Conservation (phyloP, 2,329 filamentous ascomycete genomes). For the Claviceps humidiphila region DNA sequence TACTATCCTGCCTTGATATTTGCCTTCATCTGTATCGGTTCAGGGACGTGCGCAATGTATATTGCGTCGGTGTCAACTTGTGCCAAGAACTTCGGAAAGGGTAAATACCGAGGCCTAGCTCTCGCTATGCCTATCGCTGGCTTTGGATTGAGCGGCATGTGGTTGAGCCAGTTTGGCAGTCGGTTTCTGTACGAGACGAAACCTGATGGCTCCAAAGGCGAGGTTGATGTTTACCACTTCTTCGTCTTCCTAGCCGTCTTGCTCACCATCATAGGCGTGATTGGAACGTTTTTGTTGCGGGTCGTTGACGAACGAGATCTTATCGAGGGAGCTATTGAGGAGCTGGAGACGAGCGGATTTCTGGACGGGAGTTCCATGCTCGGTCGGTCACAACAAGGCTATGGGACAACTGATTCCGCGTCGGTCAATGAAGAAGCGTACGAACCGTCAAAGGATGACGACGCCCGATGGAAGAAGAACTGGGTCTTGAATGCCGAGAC, state of each 20-base stretch:
- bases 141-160: conserved; percentile 90
- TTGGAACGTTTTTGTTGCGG: conserved; percentile 61
- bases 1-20: conserved; percentile 74
- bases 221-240: conserved; percentile 68
- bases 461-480: conserved; percentile 60
- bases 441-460: conserved; percentile 29
- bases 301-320: conserved; percentile 77
- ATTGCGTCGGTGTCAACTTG: conserved; percentile 84
- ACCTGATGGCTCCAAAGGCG: conserved; percentile 47
- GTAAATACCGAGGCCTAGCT: conserved; percentile 76
- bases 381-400: conserved; percentile 37
- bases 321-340: conserved; percentile 80
- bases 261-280: conserved; percentile 55
- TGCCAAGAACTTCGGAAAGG: conserved; percentile 93
- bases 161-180: conserved; percentile 80
- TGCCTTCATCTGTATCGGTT: conserved; percentile 71
- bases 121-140: conserved; percentile 82
- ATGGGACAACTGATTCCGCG: conserved; percentile 45
- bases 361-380: conserved; percentile 66
- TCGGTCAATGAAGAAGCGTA: conserved; percentile 29
- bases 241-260: conserved; percentile 72
- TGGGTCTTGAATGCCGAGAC: conserved; percentile 91
- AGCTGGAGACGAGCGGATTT: conserved; percentile 78
- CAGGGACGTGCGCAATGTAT: conserved; percentile 81
- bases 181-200: conserved; percentile 58